Evolutionary conservation across 2,329 filamentous ascomycete species (phyloP).

Genomic region (Penicillium sp.): DNA sequence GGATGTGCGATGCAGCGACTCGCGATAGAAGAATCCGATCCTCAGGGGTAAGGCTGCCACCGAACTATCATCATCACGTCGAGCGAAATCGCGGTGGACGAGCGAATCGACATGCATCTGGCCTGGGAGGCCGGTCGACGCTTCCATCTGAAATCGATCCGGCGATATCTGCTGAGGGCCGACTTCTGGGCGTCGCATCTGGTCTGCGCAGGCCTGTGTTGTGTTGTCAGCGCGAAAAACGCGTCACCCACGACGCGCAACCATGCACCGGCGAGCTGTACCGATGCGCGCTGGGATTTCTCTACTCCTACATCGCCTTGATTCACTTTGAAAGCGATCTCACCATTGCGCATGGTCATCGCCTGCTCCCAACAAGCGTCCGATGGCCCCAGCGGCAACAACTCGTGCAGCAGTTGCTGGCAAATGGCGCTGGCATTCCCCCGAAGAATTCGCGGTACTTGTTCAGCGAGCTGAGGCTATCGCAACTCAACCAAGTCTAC

Average conservation of each 20-base stretch:
- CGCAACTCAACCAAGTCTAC: constrained; percentile 32
- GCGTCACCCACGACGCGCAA: neutral
- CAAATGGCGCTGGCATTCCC: constrained; percentile 1
- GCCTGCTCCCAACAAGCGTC: constrained; percentile 32
- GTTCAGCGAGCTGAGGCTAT: constrained; percentile 44
- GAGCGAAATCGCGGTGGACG: constrained; percentile 20
- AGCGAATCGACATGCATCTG: constrained; percentile 27
- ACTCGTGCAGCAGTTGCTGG: constrained; percentile 18
- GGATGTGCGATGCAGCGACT: no score
- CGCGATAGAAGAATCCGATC: no score
- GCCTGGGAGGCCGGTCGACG: constrained; percentile 18
- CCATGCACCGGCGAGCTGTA: neutral
- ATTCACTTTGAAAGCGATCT: constrained; percentile 30
- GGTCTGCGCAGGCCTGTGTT: constrained; percentile 1
- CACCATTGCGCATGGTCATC: constrained; percentile 33
- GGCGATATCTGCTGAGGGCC: constrained; percentile 18
- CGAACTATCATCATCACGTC: constrained; percentile 20
- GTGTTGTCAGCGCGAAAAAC: neutral
- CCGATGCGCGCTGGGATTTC: neutral
- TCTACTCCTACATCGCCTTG: constrained; percentile 4
- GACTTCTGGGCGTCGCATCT: constrained; percentile 18
- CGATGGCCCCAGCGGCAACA: constrained; percentile 27
- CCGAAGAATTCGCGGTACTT: constrained; percentile 40
- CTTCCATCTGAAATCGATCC: constrained; percentile 27
- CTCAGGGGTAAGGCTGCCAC: no score